Percentiles rank a stretch among this genome's conserved stretches.
Evolutionary conservation across 202 grass and related monocot genomes (phyloP).

Genomic region (Cymbopogon flexuosus): DNA sequence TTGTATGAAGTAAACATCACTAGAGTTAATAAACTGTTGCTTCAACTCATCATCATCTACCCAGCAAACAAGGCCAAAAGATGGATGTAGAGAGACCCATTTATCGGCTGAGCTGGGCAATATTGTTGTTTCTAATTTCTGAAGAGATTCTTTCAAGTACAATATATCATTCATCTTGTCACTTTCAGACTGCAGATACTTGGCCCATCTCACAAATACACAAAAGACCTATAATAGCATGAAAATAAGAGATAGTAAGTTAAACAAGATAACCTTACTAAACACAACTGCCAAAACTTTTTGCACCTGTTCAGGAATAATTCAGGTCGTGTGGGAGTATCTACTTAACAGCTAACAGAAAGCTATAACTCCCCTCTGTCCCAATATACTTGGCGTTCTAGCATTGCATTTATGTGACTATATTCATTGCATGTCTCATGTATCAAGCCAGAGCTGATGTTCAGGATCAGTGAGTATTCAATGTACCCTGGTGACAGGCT

Average conservation of each 20-base stretch:
- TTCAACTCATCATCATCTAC: conserved; percentile 76
- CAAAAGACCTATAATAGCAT: conserved; percentile 53
- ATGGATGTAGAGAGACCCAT: conserved; percentile 95
- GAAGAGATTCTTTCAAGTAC: conserved; percentile 72
- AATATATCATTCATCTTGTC: conserved; percentile 51
- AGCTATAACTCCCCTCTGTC: neutral
- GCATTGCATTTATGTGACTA: too few relatives aligned
- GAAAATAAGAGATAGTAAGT: conserved; percentile 33
- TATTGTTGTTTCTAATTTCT: conserved; percentile 67
- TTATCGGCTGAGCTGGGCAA: conserved; percentile 77
- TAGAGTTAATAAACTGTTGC: conserved; percentile 55
- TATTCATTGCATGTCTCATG: too few relatives aligned
- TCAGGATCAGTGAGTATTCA: too few relatives aligned
- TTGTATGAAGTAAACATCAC: conserved; percentile 58
- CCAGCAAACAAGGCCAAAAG: conserved; percentile 90
- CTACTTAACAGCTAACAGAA: neutral
- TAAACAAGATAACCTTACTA: conserved; percentile 6
- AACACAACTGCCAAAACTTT: neutral
- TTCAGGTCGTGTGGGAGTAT: neutral
- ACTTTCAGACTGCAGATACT: conserved; percentile 50
- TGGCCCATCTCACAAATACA: conserved; percentile 77
- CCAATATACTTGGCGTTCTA: too few relatives aligned
- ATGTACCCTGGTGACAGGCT: too few relatives aligned
- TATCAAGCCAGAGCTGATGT: too few relatives aligned
- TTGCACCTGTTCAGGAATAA: neutral